Evolutionary conservation across 192 early-diverging fungal genomes (phyloP).

Genomic region (Funneliformis mosseae): DNA sequence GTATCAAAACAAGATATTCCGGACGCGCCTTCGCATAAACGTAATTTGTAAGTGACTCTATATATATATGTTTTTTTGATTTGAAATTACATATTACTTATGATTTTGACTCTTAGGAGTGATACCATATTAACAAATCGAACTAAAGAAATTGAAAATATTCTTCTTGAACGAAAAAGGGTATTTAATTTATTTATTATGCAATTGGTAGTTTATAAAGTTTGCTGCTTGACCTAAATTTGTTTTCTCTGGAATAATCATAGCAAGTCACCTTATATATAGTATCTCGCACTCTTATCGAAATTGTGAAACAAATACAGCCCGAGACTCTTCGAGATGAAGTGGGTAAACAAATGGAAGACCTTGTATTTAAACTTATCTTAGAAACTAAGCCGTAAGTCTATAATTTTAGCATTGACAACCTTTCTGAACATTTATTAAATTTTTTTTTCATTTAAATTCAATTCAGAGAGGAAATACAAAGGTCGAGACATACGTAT

Average conservation of each 20-base stretch:
- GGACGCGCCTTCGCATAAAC: conserved; percentile 39
- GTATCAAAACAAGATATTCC: conserved; percentile 51
- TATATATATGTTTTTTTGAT: background rate
- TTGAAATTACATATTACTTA: background rate
- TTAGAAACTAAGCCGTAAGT: conserved; percentile 84
- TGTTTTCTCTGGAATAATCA: background rate
- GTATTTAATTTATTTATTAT: conserved; percentile 40
- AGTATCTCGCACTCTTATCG: conserved; percentile 83
- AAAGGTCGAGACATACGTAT: conserved; percentile 74
- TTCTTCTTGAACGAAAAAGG: conserved; percentile 65
- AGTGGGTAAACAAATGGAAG: conserved; percentile 86
- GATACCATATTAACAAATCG: conserved; percentile 41
- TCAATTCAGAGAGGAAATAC: conserved; percentile 58
- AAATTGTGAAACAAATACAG: conserved; percentile 78
- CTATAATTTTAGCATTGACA: background rate
- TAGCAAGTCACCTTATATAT: conserved; percentile 69
- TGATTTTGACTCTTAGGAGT: conserved; percentile 12
- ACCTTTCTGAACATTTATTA: background rate
- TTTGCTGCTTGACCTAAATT: background rate
- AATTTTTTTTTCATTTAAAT: background rate
- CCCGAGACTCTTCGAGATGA: conserved; percentile 75
- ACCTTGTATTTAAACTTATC: conserved; percentile 91
- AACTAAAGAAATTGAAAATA: conserved; percentile 54
- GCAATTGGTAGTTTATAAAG: background rate
- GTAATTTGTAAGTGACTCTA: background rate